phyloP scores from a whole-genome alignment of 2,329 filamentous ascomycete genomes.

The Apiospora pterosperma region DNA sequence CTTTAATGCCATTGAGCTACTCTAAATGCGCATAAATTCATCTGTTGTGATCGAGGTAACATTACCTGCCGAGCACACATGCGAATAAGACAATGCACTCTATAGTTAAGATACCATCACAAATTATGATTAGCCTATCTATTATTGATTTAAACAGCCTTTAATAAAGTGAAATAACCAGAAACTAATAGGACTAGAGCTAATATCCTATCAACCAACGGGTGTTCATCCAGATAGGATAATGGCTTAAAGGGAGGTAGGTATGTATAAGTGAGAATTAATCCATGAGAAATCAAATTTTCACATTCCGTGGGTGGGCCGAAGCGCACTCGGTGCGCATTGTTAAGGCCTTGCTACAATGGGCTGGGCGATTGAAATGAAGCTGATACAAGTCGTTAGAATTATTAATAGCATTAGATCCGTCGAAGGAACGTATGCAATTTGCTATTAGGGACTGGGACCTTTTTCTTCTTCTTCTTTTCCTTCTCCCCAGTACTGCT shows the following conservation, averaged over 20 bases:
- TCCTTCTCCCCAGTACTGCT: not conserved
- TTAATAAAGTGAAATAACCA: not conserved
- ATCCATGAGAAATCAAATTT: not conserved
- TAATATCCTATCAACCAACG: not conserved
- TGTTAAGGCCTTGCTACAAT: not conserved
- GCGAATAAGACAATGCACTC: not conserved
- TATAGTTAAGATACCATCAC: not conserved
- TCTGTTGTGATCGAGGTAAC: not conserved
- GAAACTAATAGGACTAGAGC: not conserved
- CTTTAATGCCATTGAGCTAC: not conserved
- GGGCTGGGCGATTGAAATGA: not conserved
- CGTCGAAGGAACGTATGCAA: not conserved
- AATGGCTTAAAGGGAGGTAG: no score
- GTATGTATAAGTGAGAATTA: not conserved
- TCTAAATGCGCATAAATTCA: not conserved
- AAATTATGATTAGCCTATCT: not conserved
- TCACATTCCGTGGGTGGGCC: not conserved
- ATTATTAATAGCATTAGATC: not conserved
- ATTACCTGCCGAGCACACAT: not conserved
- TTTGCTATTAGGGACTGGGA: constrained; percentile 1
- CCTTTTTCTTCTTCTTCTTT: not conserved
- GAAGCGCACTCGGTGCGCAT: not conserved
- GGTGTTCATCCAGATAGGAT: not conserved
- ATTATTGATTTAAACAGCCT: not conserved
- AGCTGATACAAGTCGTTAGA: not conserved